Evolutionary conservation across 129 eudicot genomes (phyloP), one percentile per base, ranked within the genome.

Genomic region (Escallonia rubra): DNA sequence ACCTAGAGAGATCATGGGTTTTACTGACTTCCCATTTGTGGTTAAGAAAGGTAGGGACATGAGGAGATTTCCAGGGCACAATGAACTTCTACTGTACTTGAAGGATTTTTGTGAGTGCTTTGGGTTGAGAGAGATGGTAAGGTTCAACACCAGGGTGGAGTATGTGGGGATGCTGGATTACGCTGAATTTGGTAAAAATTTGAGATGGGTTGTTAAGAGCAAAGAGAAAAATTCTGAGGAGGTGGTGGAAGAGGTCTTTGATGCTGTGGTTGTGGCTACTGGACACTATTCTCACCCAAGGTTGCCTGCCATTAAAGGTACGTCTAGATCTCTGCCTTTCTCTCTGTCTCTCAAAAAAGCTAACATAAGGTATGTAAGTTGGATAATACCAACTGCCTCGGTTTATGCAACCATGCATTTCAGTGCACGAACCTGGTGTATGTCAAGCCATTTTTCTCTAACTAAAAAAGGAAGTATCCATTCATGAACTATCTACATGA

Each of bases 1-100:
- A 7, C 90, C 97, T 6, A 88, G 97, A 62, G 97, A 91, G 76
- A 88, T 83, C 4, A 91, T 88, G 90, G 97, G 97, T 63, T 91
- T 73, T 59, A 76, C 87, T 34, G 96, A 91, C 76, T 91, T 91
- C 63, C 97, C 96, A 44, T 85, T 91, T 74, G 58, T 83, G 74
- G 78, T 74, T 43, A 85, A 85, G 73, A 81, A 91, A 70, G 93
- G 96, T 6, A 81, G 96, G 68, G 97, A 91, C 61, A 61, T 71
- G 71, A 85, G 97, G 82, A 79, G 96, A 46, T 91, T 87, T 74
- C 96, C 96, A 0, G 92, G 97, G 23, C 97, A 91, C 39, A 71
- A 65, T 67, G 97, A 91, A 44, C 74, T 87, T 53, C 53, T 85
- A 3, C 62, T 75, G 86, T 91, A 91, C 76, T 54, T 91, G 4